Evolutionary conservation across 2,329 filamentous ascomycete species (phyloP).

Genomic region (Pseudogymnoascus sp.): DNA sequence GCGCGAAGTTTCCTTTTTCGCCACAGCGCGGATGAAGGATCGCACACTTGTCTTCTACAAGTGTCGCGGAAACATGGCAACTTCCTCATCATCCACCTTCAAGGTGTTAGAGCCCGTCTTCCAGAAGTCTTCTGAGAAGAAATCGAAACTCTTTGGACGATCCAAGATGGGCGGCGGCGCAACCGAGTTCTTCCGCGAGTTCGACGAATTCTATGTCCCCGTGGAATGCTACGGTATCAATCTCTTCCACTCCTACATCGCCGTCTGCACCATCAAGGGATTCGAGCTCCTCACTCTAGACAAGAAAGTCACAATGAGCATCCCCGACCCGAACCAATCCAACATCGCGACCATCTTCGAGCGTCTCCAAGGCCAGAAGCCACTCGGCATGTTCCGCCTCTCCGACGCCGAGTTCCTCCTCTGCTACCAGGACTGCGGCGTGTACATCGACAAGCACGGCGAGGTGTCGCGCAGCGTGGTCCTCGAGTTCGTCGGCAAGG

Average conservation of each 20-base stretch:
- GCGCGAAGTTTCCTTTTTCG: constrained; percentile 94
- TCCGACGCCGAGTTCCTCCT: constrained; percentile 88
- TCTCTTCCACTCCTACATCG: constrained; percentile 89
- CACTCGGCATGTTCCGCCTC: constrained; percentile 92
- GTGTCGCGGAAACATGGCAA: constrained; percentile 78
- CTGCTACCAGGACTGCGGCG: constrained; percentile 90
- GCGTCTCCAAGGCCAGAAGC: constrained; percentile 73
- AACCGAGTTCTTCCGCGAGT: constrained; percentile 95
- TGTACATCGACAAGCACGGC: constrained; percentile 97
- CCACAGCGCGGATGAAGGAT: constrained; percentile 94
- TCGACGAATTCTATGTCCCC: constrained; percentile 97
- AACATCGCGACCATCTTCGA: constrained; percentile 78
- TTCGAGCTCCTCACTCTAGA: constrained; percentile 95
- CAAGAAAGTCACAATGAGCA: constrained; percentile 91
- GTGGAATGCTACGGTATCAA: constrained; percentile 93
- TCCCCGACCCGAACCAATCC: constrained; percentile 74
- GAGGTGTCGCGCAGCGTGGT: constrained; percentile 90
- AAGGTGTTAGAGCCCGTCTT: constrained; percentile 94
- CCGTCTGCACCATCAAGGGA: constrained; percentile 82
- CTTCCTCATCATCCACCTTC: constrained; percentile 61
- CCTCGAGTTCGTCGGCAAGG: constrained; percentile 97
- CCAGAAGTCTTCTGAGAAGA: constrained; percentile 83
- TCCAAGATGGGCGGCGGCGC: constrained; percentile 51
- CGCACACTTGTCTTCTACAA: constrained; percentile 94
- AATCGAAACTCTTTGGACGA: constrained; percentile 55